These are phyloP conservation scores for Ceratobasidium sp. DNA, from an alignment of 1,284 basidiomycete genomes.

Conservation along the genomic window DNA sequence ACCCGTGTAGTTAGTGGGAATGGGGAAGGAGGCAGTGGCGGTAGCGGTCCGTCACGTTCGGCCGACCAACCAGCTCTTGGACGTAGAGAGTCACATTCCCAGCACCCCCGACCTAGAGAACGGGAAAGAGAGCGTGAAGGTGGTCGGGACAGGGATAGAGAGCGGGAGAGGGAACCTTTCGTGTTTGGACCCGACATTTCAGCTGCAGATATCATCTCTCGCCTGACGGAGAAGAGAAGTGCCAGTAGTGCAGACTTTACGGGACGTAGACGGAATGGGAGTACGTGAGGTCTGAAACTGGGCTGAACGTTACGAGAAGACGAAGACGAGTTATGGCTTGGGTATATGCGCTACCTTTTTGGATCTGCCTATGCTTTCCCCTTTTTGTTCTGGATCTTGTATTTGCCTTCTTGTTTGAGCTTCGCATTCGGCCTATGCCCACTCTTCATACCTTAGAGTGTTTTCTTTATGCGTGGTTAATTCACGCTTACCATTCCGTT, in stretches of 20 bases:
- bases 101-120: conserved; percentile 31
- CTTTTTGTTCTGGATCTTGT: not conserved
- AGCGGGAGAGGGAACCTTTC: conserved; percentile 26
- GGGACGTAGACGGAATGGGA: conserved; percentile 36
- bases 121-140: conserved; percentile 24
- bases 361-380: not conserved
- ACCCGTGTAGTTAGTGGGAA: conserved; percentile 12
- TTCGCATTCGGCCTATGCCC: conserved; percentile 14
- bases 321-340: not conserved
- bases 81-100: conserved; percentile 30
- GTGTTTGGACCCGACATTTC: conserved; percentile 42
- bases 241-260: conserved; percentile 35
- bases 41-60: conserved; percentile 12
- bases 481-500: no score
- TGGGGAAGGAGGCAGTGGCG: conserved; percentile 11
- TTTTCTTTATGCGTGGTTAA: conserved; percentile 14
- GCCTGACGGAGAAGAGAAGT: conserved; percentile 28
- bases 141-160: conserved; percentile 27
- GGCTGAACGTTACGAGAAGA: conserved; percentile 2
- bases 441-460: conserved; percentile 33
- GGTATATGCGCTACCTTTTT: conserved; percentile 14
- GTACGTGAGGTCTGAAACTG: conserved; percentile 12
- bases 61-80: conserved; percentile 13
- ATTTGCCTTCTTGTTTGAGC: not conserved
- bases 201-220: conserved; percentile 38